These are phyloP conservation scores for Neonectria hederae DNA, from an alignment of 2,329 filamentous ascomycete species.

Conservation along the genomic window DNA sequence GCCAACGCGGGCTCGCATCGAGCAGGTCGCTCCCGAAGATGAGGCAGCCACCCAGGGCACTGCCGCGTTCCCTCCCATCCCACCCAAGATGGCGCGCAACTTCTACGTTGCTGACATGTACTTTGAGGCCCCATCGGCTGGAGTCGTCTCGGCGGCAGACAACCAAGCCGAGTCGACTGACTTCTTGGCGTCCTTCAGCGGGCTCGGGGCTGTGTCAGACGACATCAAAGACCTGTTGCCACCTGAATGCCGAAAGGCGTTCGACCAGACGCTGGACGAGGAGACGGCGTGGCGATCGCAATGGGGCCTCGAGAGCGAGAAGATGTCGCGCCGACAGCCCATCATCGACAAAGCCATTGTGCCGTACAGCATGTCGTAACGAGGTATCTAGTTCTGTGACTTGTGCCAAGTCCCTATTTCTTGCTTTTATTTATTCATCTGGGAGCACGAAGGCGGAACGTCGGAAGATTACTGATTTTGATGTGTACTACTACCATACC, in stretches of 20 bases:
- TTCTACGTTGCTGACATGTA: constrained; percentile 65
- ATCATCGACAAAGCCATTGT: constrained; percentile 72
- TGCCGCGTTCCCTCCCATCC: constrained; percentile 57
- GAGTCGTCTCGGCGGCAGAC: constrained; percentile 57
- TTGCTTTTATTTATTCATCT: background rate
- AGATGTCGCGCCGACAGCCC: constrained; percentile 61
- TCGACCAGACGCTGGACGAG: constrained; percentile 70
- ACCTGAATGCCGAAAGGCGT: constrained; percentile 75
- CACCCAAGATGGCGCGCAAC: constrained; percentile 62
- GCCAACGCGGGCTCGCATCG: constrained; percentile 85
- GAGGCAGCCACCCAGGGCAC: constrained; percentile 44
- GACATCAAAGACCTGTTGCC: constrained; percentile 75
- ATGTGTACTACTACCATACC: background rate
- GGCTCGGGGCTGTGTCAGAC: constrained; percentile 70
- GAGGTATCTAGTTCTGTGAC: background rate
- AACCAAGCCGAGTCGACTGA: constrained; percentile 55
- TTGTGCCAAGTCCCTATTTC: background rate
- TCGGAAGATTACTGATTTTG: constrained; percentile 1
- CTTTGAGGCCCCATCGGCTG: constrained; percentile 61
- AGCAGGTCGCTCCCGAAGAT: constrained; percentile 67
- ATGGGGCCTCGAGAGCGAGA: constrained; percentile 76
- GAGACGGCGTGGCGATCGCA: constrained; percentile 77
- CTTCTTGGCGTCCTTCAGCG: constrained; percentile 64
- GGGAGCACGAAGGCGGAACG: background rate
- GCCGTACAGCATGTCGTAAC: constrained; percentile 60